Evolutionary conservation across 108 stramenopile genomes (phyloP).

Genomic region (Tribonema minus): DNA sequence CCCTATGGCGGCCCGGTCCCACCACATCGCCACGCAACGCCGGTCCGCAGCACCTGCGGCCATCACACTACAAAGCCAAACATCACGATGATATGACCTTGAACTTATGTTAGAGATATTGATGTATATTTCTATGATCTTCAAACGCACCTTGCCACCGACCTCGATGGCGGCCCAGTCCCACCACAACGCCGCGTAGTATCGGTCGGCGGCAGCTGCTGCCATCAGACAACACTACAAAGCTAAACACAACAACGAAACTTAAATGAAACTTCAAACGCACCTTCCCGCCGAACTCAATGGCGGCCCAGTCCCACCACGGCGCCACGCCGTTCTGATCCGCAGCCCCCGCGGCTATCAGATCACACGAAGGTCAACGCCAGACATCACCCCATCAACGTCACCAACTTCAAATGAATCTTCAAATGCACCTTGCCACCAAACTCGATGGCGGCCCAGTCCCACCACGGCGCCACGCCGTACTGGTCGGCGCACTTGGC

Average conservation of each 20-base stretch:
- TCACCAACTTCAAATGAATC: too few relatives aligned
- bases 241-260: too few relatives aligned
- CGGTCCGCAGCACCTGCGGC: too few relatives aligned
- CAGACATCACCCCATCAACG: too few relatives aligned
- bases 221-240: too few relatives aligned
- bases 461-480: conserved; percentile 54
- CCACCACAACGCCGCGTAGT: conserved; percentile 49
- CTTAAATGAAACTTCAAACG: too few relatives aligned
- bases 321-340: conserved; percentile 44
- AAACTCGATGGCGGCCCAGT: conserved; percentile 60
- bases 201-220: conserved; percentile 4
- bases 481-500: conserved; percentile 32
- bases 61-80: too few relatives aligned
- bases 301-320: conserved; percentile 58
- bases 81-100: too few relatives aligned
- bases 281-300: conserved; percentile 62
- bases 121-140: too few relatives aligned
- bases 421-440: conserved; percentile 61
- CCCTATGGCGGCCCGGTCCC: conserved; percentile 54
- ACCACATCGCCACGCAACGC: conserved; percentile 49
- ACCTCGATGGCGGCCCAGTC: conserved; percentile 59
- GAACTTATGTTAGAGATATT: too few relatives aligned
- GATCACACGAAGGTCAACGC: too few relatives aligned
- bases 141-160: conserved; percentile 63
- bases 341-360: too few relatives aligned